phyloP scores from a whole-genome alignment of 202 grass and related monocot genomes.

The Setaria viridis region DNA sequence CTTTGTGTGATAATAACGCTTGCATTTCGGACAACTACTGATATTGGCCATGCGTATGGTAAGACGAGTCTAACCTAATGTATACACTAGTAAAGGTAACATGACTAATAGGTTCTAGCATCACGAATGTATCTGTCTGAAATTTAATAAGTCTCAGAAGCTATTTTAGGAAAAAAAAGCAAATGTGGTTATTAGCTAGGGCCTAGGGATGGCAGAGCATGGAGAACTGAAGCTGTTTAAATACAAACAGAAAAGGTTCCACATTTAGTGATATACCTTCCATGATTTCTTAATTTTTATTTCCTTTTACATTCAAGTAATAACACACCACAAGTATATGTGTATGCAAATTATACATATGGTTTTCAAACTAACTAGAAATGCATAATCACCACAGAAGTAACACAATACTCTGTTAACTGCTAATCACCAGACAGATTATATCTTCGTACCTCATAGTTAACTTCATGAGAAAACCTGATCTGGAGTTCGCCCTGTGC shows the following conservation, averaged over 20 bases:
- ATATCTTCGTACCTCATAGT: not conserved
- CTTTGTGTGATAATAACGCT: conserved; percentile 46
- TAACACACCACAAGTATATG: not conserved
- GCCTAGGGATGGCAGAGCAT: not conserved
- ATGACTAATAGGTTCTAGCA: not conserved
- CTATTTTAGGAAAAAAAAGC: not conserved
- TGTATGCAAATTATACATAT: not conserved
- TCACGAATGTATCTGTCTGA: not conserved
- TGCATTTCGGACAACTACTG: conserved; percentile 42
- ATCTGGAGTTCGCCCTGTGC: not conserved
- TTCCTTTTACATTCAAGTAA: not conserved
- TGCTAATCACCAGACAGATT: not conserved
- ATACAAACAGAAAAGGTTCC: not conserved
- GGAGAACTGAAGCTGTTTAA: not conserved
- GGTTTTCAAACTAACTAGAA: not conserved
- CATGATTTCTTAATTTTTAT: not conserved
- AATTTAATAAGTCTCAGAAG: not conserved
- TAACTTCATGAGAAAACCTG: not conserved
- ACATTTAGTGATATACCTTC: not conserved
- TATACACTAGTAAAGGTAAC: not conserved
- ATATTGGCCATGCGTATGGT: conserved; percentile 66
- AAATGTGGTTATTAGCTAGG: not conserved
- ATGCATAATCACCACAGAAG: not conserved
- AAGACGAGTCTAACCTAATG: not conserved
- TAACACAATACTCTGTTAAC: not conserved